These are phyloP conservation scores for Gaertneriomyces sp. DNA, from an alignment of 192 early-diverging fungal genomes.

Conservation along the genomic window DNA sequence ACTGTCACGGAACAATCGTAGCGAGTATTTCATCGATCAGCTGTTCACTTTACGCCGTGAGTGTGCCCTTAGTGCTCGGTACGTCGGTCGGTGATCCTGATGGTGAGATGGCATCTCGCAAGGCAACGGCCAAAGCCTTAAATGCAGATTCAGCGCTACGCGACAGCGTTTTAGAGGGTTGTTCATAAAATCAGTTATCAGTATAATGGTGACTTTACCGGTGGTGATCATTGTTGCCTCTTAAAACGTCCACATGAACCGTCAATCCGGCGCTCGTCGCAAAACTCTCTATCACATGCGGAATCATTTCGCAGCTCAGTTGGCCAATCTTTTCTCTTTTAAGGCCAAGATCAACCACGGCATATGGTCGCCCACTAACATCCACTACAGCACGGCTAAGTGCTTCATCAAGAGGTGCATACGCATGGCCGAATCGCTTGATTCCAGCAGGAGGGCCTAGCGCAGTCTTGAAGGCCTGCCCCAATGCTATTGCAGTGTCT, in stretches of 20 bases:
- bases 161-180: neutral
- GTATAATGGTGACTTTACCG: constrained; percentile 48
- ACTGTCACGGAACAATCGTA: too few species aligned
- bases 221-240: constrained; percentile 97
- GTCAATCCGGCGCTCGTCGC: constrained; percentile 89
- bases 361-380: constrained; percentile 90
- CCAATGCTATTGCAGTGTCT: constrained; percentile 90
- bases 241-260: constrained; percentile 91
- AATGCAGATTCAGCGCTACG: constrained; percentile 89
- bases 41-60: constrained; percentile 6
- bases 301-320: constrained; percentile 97
- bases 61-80: constrained; percentile 89
- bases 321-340: constrained; percentile 88
- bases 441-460: constrained; percentile 90
- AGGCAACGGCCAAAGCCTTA: constrained; percentile 94
- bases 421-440: constrained; percentile 88
- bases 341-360: constrained; percentile 76
- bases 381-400: constrained; percentile 92
- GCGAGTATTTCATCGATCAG: too few species aligned
- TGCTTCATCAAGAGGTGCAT: constrained; percentile 96
- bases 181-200: neutral
- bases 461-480: constrained; percentile 89
- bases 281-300: constrained; percentile 92
- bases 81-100: constrained; percentile 83
- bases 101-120: constrained; percentile 78